Conservation (phyloP, 345 rosid genomes). For the Anastatica hierochuntica region DNA sequence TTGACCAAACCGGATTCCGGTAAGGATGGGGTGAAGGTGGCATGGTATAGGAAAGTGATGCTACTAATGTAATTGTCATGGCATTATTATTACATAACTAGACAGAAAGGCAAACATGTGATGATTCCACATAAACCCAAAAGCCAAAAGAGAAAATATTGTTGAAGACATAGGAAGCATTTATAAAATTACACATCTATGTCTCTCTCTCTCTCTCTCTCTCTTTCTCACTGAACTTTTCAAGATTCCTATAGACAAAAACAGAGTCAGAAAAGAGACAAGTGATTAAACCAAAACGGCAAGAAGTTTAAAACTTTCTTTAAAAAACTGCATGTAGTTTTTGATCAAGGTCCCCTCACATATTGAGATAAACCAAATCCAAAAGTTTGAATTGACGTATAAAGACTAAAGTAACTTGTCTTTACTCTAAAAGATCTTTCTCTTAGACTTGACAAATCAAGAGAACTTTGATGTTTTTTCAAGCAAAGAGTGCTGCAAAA, state of each 20-base stretch:
- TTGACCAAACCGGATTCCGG: no score
- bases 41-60: conserved; percentile 9
- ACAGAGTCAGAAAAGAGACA: no score
- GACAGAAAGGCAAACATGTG: conserved; percentile 30
- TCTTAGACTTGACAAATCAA: conserved; percentile 24
- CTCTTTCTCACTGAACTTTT: no score
- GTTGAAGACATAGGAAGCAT: conserved; percentile 20
- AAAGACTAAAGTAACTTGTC: no score
- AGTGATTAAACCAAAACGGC: conserved; percentile 4
- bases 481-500: conserved; percentile 24
- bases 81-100: conserved; percentile 18
- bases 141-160: conserved; percentile 12
- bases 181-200: no score
- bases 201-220: no score
- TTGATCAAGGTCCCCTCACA: conserved; percentile 11
- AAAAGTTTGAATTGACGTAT: conserved; percentile 16
- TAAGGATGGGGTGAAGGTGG: conserved; percentile 9
- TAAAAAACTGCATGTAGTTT: conserved; percentile 1
- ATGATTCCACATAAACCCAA: conserved; percentile 27
- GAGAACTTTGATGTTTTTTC: conserved; percentile 17
- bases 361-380: conserved; percentile 17
- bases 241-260: no score
- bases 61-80: conserved; percentile 15
- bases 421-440: conserved; percentile 20
- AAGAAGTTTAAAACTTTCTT: neutral